These are phyloP conservation scores for Phytophthora sojae DNA, from an alignment of 352 stramenopile species.

Conservation along the genomic window DNA sequence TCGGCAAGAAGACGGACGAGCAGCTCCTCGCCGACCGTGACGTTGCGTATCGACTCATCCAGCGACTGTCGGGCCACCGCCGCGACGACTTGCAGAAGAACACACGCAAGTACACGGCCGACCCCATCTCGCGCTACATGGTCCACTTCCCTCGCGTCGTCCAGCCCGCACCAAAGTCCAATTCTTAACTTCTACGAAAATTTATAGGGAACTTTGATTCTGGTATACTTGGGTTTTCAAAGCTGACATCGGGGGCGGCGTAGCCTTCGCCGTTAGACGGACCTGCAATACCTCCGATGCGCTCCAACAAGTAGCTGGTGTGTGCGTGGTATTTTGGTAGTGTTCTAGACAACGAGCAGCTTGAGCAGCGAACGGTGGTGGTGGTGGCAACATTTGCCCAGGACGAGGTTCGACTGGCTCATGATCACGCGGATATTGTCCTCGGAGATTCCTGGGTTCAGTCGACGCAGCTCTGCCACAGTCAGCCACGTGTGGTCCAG, in stretches of 20 bases:
- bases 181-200: too few species aligned
- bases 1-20: slow-evolving; percentile 64
- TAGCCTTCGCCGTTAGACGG: too few species aligned
- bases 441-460: slow-evolving; percentile 38
- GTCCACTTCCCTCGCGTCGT: slow-evolving; percentile 56
- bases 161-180: slow-evolving; percentile 2
- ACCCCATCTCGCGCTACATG: slow-evolving; percentile 71
- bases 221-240: too few species aligned
- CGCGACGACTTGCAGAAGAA: slow-evolving; percentile 78
- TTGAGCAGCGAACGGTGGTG: too few species aligned
- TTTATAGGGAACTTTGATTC: too few species aligned
- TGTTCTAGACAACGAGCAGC: too few species aligned
- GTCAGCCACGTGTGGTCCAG: slow-evolving; percentile 46
- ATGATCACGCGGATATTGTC: slow-evolving; percentile 40
- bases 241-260: too few species aligned
- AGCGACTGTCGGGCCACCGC: slow-evolving; percentile 60
- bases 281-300: too few species aligned
- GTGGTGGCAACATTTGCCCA: not conserved
- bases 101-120: slow-evolving; percentile 76
- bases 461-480: slow-evolving; percentile 32
- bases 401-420: slow-evolving; percentile 51
- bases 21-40: slow-evolving; percentile 75
- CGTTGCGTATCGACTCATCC: slow-evolving; percentile 62
- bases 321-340: too few species aligned
- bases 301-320: too few species aligned